phyloP scores from a whole-genome alignment of 164 flowering plant genomes.

The Stephania japonica region DNA sequence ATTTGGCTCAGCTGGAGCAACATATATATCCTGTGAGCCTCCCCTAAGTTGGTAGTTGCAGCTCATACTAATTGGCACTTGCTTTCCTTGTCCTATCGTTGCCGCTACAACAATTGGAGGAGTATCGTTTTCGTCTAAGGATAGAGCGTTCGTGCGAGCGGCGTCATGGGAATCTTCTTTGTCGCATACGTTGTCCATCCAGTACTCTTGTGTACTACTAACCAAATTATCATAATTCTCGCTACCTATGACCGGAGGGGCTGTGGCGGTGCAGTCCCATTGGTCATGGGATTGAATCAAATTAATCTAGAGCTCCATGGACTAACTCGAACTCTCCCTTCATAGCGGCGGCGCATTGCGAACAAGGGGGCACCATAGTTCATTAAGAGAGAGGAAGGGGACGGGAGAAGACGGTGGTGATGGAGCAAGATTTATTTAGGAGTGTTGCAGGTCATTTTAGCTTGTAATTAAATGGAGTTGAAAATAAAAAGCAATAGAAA shows the following conservation, averaged over 20 bases:
- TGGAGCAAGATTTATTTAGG: slow-evolving; percentile 3
- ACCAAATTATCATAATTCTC: slow-evolving; percentile 1
- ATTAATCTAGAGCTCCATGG: slow-evolving; percentile 36
- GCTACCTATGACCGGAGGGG: slow-evolving; percentile 5
- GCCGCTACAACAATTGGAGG: slow-evolving; percentile 8
- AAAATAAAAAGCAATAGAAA: slow-evolving; percentile 12
- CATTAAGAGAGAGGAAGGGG: slow-evolving; percentile 3
- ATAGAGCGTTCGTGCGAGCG: slow-evolving; percentile 6
- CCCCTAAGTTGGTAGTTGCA: slow-evolving; percentile 46
- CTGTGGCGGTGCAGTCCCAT: slow-evolving; percentile 29
- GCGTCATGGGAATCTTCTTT: slow-evolving; percentile 28
- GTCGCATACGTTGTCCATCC: slow-evolving; percentile 56
- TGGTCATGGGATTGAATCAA: slow-evolving; percentile 43
- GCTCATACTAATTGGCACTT: slow-evolving; percentile 19
- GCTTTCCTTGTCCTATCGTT: slow-evolving; percentile 26
- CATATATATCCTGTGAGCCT: slow-evolving; percentile 62
- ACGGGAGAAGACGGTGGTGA: slow-evolving; percentile 4
- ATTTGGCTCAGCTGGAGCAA: slow-evolving; percentile 58
- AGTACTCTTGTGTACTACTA: slow-evolving; percentile 33
- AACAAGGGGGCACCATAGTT: not conserved
- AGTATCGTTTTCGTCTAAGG: slow-evolving; percentile 15
- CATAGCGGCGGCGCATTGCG: slow-evolving; percentile 13
- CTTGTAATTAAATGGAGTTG: slow-evolving; percentile 7
- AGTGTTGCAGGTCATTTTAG: slow-evolving; percentile 19
- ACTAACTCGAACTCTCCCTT: slow-evolving; percentile 34